phyloP scores from a whole-genome alignment of 306 rosid genomes.

The Hylodesmum podocarpum region DNA sequence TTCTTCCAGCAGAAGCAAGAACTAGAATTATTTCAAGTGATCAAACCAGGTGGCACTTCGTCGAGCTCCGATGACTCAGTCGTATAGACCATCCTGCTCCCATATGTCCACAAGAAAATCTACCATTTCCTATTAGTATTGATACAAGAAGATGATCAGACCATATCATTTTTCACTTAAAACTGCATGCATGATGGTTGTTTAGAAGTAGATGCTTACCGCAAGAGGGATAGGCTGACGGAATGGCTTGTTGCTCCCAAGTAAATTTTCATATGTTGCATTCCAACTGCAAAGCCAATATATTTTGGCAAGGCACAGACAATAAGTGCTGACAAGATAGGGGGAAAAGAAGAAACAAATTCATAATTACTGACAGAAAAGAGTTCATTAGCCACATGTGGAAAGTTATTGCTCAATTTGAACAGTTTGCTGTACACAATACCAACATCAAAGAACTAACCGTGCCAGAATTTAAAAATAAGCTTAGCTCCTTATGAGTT shows the following conservation, averaged over 20 bases:
- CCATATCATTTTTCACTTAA: not conserved
- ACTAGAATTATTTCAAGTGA: constrained; percentile 35
- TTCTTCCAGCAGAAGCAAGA: constrained; percentile 44
- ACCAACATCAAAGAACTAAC: not conserved
- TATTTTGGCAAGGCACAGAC: constrained; percentile 53
- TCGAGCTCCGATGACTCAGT: constrained; percentile 46
- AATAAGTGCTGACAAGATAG: constrained; percentile 57
- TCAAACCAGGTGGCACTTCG: constrained; percentile 33
- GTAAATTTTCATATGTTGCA: constrained; percentile 77
- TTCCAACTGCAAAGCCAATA: constrained; percentile 91
- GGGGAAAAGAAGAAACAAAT: constrained; percentile 24
- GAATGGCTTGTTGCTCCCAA: constrained; percentile 86
- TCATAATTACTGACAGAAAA: constrained; percentile 38
- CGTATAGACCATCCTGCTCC: constrained; percentile 95
- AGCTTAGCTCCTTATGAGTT: constrained; percentile 14
- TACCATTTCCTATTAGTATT: constrained; percentile 80
- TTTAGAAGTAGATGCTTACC: constrained; percentile 48
- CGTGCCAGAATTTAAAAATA: not conserved
- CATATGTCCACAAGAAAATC: constrained; percentile 94
- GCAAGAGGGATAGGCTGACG: constrained; percentile 77
- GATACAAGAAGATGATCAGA: constrained; percentile 13
- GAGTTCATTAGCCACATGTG: not conserved
- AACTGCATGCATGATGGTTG: not conserved
- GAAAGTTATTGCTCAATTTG: constrained; percentile 11
- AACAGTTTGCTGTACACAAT: not conserved